phyloP scores from a whole-genome alignment of 164 flowering plant genomes.

The Berberis thunbergii region DNA sequence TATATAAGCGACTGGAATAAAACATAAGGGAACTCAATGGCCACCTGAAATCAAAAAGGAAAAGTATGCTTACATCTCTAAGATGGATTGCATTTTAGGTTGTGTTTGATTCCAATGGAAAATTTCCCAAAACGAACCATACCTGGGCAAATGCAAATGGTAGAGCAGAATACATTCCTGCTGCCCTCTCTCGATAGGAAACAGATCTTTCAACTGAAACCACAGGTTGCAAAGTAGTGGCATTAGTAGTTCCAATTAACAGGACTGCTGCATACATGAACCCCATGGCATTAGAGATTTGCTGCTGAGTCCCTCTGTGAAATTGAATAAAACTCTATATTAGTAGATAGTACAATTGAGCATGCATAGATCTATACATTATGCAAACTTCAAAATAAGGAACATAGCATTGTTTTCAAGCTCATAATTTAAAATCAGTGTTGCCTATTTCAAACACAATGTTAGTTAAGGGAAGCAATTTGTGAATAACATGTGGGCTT shows the following conservation, averaged over 20 bases:
- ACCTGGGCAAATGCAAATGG: conserved; percentile 99
- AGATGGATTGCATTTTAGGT: not conserved
- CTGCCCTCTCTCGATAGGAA: conserved; percentile 94
- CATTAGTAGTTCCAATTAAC: conserved; percentile 88
- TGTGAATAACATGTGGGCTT: no score
- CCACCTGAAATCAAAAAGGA: conserved; percentile 38
- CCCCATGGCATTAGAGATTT: conserved; percentile 88
- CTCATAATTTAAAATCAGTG: no score
- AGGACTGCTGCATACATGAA: conserved; percentile 90
- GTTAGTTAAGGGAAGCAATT: no score
- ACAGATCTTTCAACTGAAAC: conserved; percentile 94
- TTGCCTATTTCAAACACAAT: no score
- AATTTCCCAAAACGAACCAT: not conserved
- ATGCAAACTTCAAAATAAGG: no score
- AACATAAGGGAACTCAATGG: conserved; percentile 93
- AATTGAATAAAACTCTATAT: not conserved
- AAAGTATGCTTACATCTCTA: not conserved
- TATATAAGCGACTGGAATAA: conserved; percentile 75
- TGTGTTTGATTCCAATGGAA: no score
- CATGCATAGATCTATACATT: not conserved
- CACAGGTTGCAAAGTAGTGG: conserved; percentile 86
- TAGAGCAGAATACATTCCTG: conserved; percentile 91
- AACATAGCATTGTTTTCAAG: no score
- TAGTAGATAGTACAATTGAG: not conserved
- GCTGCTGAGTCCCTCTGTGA: conserved; percentile 74